Conservation (phyloP, 2,329 filamentous ascomycete species). For the Botrytis deweyae region DNA sequence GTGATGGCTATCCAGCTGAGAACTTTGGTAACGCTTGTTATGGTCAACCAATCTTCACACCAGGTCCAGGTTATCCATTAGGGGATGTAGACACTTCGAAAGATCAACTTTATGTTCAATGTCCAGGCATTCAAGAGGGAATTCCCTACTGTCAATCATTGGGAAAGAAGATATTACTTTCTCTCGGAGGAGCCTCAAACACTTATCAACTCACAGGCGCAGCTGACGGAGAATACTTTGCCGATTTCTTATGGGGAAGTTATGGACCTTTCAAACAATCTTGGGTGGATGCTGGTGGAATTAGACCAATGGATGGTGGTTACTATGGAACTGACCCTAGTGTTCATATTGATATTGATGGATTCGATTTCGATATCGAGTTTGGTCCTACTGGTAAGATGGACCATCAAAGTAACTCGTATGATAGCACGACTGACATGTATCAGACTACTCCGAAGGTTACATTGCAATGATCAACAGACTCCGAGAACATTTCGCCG, state of each 20-base stretch:
- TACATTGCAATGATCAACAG: constrained; percentile 36
- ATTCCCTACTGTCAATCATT: constrained; percentile 43
- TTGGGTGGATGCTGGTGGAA: constrained; percentile 38
- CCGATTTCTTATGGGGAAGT: constrained; percentile 43
- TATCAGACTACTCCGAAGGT: constrained; percentile 31
- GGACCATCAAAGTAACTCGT: neutral
- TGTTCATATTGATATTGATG: constrained; percentile 36
- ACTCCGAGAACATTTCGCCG: constrained; percentile 34
- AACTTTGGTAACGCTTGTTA: constrained; percentile 47
- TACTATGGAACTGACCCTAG: constrained; percentile 19
- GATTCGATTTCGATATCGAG: constrained; percentile 41
- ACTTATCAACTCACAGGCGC: constrained; percentile 43
- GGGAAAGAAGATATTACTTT: constrained; percentile 45
- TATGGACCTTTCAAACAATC: constrained; percentile 43
- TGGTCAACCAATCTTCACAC: constrained; percentile 38
- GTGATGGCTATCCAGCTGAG: constrained; percentile 44
- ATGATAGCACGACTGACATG: constrained; percentile 19
- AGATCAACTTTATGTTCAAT: constrained; percentile 41
- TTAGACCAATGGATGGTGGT: constrained; percentile 36
- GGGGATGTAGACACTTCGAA: constrained; percentile 36
- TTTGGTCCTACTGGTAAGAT: constrained; percentile 26
- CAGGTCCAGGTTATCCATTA: constrained; percentile 31
- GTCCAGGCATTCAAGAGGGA: constrained; percentile 41
- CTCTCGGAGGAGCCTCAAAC: constrained; percentile 40
- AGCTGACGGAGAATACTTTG: constrained; percentile 41